A percentile compares a stretch with the other conserved stretches of the same genome.
Evolutionary conservation across 495 filamentous ascomycete species (phyloP).

Genomic region (Podospora didyma): DNA sequence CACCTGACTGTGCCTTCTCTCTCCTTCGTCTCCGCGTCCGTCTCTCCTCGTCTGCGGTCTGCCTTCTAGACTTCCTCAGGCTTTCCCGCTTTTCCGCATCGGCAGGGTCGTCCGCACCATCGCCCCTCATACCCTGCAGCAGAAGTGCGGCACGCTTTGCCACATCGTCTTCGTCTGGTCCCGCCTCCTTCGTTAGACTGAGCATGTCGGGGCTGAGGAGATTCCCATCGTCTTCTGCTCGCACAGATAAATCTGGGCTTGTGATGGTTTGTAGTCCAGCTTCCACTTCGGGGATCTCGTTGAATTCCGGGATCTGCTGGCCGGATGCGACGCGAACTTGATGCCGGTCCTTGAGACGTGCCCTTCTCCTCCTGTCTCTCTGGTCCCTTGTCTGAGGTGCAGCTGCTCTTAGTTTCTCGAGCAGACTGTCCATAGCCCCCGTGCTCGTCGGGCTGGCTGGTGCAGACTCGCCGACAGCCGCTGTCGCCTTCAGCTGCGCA

Average conservation of each 20-base stretch:
- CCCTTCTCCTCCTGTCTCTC: slow-evolving; percentile 80
- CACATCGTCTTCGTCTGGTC: slow-evolving; percentile 66
- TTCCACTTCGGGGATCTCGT: slow-evolving; percentile 49
- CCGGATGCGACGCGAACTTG: slow-evolving; percentile 87
- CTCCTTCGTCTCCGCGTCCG: slow-evolving; percentile 54
- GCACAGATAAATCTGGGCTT: slow-evolving; percentile 12
- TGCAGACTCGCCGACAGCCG: slow-evolving; percentile 42
- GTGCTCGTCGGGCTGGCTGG: slow-evolving; percentile 69
- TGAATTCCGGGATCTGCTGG: slow-evolving; percentile 71
- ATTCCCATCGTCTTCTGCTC: slow-evolving; percentile 29
- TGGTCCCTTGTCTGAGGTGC: slow-evolving; percentile 85
- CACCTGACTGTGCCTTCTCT: slow-evolving; percentile 46
- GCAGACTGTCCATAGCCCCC: slow-evolving; percentile 94
- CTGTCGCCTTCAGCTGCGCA: slow-evolving; percentile 58
- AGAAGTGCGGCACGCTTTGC: slow-evolving; percentile 79
- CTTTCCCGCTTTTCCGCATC: slow-evolving; percentile 53
- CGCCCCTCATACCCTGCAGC: slow-evolving; percentile 70
- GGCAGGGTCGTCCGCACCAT: slow-evolving; percentile 53
- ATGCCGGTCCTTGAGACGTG: slow-evolving; percentile 84
- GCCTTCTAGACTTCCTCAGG: slow-evolving; percentile 53
- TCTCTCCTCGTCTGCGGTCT: slow-evolving; percentile 69
- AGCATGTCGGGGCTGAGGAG: slow-evolving; percentile 26
- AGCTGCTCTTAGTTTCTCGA: slow-evolving; percentile 92
- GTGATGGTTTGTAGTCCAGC: slow-evolving; percentile 19
- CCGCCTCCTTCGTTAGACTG: slow-evolving; percentile 39